Conservation (phyloP, 768 basidiomycete species). For the Russula brevipes region DNA sequence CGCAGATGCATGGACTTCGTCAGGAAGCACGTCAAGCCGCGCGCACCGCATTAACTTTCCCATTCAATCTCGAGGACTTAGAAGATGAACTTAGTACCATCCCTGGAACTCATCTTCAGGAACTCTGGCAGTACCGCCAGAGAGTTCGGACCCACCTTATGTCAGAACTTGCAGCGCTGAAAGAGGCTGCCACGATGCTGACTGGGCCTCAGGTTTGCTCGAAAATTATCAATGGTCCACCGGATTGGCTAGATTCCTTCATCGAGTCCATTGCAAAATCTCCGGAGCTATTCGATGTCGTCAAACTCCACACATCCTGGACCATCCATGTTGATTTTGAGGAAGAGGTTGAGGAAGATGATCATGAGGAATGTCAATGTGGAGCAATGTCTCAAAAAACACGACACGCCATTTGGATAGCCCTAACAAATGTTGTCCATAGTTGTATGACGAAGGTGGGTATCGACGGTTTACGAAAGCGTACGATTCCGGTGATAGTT, state of each 20-base stretch:
- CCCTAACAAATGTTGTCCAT: background rate
- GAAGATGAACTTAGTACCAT: background rate
- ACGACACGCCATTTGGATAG: constrained; percentile 4
- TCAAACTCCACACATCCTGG: constrained; percentile 7
- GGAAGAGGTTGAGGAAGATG: background rate
- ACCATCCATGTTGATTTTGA: background rate
- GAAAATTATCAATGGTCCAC: background rate
- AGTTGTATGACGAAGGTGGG: constrained; percentile 4
- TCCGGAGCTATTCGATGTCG: background rate
- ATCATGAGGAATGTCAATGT: background rate
- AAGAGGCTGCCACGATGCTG: background rate
- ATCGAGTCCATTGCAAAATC: background rate
- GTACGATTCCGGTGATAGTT: background rate
- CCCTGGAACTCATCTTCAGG: background rate
- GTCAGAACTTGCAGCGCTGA: background rate
- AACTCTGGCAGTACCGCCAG: constrained; percentile 10
- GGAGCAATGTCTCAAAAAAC: background rate
- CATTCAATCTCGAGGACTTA: constrained; percentile 3
- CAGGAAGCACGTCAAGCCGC: background rate
- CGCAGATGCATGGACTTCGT: constrained; percentile 6
- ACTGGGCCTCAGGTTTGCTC: background rate
- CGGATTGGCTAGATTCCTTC: constrained; percentile 4
- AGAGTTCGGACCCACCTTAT: background rate
- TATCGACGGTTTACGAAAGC: background rate
- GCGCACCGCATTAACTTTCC: background rate